These are phyloP conservation scores for Sugiyamaella americana DNA, from an alignment of 805 yeast genomes.

Conservation along the genomic window DNA sequence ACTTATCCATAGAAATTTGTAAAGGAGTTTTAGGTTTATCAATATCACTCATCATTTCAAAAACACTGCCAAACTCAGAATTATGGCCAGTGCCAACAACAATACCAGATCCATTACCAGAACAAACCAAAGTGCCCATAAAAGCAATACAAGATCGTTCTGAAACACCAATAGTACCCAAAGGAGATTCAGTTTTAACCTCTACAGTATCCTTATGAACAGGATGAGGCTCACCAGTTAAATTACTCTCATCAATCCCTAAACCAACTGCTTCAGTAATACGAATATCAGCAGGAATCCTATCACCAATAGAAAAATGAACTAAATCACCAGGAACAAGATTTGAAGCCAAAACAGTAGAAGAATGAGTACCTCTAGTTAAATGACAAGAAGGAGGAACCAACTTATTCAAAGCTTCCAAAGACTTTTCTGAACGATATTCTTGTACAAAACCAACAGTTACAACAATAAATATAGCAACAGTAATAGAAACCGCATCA, in stretches of 20 bases:
- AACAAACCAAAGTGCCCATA: constrained; percentile 97
- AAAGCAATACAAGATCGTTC: constrained; percentile 77
- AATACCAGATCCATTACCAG: constrained; percentile 90
- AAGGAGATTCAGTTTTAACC: constrained; percentile 26
- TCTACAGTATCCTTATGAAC: constrained; percentile 56
- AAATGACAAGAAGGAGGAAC: constrained; percentile 97
- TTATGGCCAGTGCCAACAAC: constrained; percentile 85
- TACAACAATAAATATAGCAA: constrained; percentile 89
- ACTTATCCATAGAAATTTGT: constrained; percentile 90
- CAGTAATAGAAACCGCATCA: constrained; percentile 89
- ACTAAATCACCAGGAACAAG: constrained; percentile 97
- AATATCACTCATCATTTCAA: constrained; percentile 89
- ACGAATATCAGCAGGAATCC: constrained; percentile 94
- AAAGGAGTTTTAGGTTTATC: constrained; percentile 98
- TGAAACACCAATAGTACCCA: constrained; percentile 43
- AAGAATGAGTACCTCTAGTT: constrained; percentile 71
- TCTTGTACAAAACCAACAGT: constrained; percentile 98
- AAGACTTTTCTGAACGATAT: constrained; percentile 87
- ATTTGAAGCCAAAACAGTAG: constrained; percentile 75
- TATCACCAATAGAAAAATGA: constrained; percentile 83
- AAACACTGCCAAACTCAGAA: constrained; percentile 92
- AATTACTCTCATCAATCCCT: constrained; percentile 83
- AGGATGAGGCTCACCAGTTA: constrained; percentile 93
- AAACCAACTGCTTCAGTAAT: constrained; percentile 72
- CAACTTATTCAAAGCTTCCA: constrained; percentile 84